A percentile compares a stretch with the other conserved stretches of the same genome.
phyloP scores from a whole-genome alignment of 805 yeast genomes.

The Jamesozyma rosinii region DNA sequence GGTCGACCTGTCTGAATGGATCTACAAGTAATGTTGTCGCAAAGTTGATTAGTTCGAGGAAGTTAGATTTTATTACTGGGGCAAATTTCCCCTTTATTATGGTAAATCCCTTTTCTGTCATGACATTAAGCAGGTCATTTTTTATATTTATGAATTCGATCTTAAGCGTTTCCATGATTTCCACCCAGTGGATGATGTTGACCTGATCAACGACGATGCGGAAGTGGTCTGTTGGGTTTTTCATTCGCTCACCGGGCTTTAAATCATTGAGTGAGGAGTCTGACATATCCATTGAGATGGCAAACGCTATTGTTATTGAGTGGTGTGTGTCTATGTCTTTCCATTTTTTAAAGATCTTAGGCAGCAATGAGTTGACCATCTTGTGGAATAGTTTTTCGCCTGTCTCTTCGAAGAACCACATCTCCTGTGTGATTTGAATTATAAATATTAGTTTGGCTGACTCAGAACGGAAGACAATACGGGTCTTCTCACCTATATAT shows the following conservation, averaged over 20 bases:
- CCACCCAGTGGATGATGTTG: slow-evolving; percentile 79
- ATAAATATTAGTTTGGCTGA: slow-evolving; percentile 76
- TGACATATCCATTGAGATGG: slow-evolving; percentile 55
- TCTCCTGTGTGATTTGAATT: slow-evolving; percentile 84
- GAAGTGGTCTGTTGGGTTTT: slow-evolving; percentile 67
- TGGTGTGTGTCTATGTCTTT: slow-evolving; percentile 81
- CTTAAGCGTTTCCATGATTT: slow-evolving; percentile 79
- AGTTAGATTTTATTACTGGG: slow-evolving; percentile 84
- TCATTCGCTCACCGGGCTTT: slow-evolving; percentile 62
- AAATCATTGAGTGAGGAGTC: slow-evolving; percentile 46
- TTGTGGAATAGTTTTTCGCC: slow-evolving; percentile 92
- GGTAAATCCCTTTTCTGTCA: slow-evolving; percentile 28
- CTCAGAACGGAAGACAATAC: slow-evolving; percentile 81
- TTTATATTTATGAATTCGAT: slow-evolving; percentile 77
- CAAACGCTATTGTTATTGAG: slow-evolving; percentile 82
- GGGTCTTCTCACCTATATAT: slow-evolving; percentile 64
- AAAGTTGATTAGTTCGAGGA: slow-evolving; percentile 77
- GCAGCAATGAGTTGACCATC: slow-evolving; percentile 84
- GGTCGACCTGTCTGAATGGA: slow-evolving; percentile 73
- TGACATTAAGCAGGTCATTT: slow-evolving; percentile 51
- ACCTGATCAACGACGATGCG: slow-evolving; percentile 94
- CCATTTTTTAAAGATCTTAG: slow-evolving; percentile 84
- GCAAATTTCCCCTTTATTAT: slow-evolving; percentile 53
- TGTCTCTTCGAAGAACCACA: slow-evolving; percentile 97
- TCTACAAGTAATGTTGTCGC: slow-evolving; percentile 71